phyloP scores from a whole-genome alignment of 768 basidiomycete genomes.

The Antrodiella citrinella region DNA sequence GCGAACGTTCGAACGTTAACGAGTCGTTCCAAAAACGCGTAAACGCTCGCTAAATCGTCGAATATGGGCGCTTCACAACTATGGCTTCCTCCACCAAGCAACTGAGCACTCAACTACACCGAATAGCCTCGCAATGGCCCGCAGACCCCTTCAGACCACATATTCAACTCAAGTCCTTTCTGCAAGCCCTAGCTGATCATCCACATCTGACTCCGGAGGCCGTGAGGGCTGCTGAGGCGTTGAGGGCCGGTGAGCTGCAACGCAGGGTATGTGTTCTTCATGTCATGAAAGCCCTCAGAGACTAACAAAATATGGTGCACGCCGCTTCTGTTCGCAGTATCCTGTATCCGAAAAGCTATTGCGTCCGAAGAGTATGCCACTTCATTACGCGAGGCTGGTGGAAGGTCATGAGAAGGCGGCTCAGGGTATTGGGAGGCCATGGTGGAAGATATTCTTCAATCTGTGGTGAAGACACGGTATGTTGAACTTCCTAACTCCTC shows the following conservation, averaged over 20 bases:
- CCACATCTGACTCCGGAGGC: constrained; percentile 57
- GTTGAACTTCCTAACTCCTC: constrained; percentile 54
- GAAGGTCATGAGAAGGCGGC: constrained; percentile 72
- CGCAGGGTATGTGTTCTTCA: constrained; percentile 39
- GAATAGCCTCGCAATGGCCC: constrained; percentile 57
- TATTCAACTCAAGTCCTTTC: constrained; percentile 59
- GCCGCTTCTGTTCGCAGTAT: no score
- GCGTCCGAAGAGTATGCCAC: constrained; percentile 62
- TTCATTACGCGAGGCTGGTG: constrained; percentile 64
- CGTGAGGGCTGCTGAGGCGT: constrained; percentile 48
- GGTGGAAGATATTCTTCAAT: constrained; percentile 80
- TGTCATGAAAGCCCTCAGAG: not conserved
- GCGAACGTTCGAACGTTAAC: no score
- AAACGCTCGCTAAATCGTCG: no score
- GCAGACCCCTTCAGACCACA: constrained; percentile 72
- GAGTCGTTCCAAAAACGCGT: no score
- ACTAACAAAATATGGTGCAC: not conserved
- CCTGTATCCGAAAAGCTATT: constrained; percentile 55
- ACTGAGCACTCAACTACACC: constrained; percentile 40
- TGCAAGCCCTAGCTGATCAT: constrained; percentile 57
- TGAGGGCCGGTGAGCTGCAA: constrained; percentile 47
- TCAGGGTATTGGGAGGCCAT: constrained; percentile 67
- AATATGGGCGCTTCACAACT: no score
- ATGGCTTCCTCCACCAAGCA: constrained; percentile 25
- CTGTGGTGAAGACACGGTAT: constrained; percentile 41